A percentile compares a stretch with the other conserved stretches of the same genome.
phyloP scores from a whole-genome alignment of 1,139 yeast species.

The Blastobotrys serpentis region DNA sequence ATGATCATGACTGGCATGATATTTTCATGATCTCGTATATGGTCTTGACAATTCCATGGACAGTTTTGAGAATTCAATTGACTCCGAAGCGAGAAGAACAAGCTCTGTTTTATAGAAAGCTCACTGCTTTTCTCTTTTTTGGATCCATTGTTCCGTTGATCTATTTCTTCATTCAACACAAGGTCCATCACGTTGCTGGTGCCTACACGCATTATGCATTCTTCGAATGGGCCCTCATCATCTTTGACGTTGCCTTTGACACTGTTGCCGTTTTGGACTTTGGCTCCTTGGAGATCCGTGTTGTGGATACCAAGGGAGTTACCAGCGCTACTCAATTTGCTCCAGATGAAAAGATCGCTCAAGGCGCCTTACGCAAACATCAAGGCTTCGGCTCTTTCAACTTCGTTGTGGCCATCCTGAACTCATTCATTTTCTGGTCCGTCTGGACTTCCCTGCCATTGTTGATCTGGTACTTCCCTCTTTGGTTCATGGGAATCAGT shows the following conservation, averaged over 20 bases:
- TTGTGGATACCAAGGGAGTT: constrained; percentile 41
- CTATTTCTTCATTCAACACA: constrained; percentile 90
- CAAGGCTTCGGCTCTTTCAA: constrained; percentile 32
- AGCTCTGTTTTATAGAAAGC: constrained; percentile 54
- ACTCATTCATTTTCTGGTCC: constrained; percentile 74
- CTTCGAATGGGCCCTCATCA: constrained; percentile 86
- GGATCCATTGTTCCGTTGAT: constrained; percentile 72
- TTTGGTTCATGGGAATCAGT: constrained; percentile 97
- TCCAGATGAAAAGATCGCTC: constrained; percentile 11
- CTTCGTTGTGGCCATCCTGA: constrained; percentile 34
- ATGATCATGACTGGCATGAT: constrained; percentile 95
- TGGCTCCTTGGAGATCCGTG: constrained; percentile 50
- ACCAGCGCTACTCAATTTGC: constrained; percentile 27
- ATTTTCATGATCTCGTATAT: constrained; percentile 91
- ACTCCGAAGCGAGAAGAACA: constrained; percentile 50
- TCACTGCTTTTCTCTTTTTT: constrained; percentile 63
- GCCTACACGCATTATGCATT: constrained; percentile 94
- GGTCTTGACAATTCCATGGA: constrained; percentile 90
- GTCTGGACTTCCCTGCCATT: constrained; percentile 75
- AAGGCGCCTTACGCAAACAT: constrained; percentile 21
- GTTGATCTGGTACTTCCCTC: constrained; percentile 94
- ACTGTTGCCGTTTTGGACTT: constrained; percentile 76
- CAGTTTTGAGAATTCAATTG: constrained; percentile 56
- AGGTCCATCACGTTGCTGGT: constrained; percentile 83
- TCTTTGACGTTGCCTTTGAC: constrained; percentile 83